Percentiles rank a stretch among this genome's conserved stretches.
Evolutionary conservation across 1,284 basidiomycete genomes (phyloP).

Genomic region (Inonotus hispidus): DNA sequence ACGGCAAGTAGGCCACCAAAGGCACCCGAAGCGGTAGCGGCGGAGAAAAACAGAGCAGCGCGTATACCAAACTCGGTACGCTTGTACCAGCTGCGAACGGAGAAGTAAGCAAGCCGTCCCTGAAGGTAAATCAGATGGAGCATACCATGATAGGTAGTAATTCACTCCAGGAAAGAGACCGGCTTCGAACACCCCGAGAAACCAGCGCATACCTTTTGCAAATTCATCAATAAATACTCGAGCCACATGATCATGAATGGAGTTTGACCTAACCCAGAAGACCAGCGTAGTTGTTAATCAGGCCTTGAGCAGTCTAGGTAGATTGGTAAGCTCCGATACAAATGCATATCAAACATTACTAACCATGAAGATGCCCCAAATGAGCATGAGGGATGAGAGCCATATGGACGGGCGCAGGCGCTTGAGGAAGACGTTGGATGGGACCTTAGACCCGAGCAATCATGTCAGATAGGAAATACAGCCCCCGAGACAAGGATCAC

Average conservation of each 20-base stretch:
- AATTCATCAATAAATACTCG: not conserved
- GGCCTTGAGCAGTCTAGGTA: slow-evolving; percentile 57
- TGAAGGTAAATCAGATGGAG: slow-evolving; percentile 6
- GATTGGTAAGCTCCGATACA: not conserved
- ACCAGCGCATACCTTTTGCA: slow-evolving; percentile 53
- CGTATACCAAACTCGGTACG: slow-evolving; percentile 64
- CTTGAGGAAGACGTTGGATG: slow-evolving; percentile 67
- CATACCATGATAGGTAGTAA: slow-evolving; percentile 64
- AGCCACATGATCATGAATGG: not conserved
- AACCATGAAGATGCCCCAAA: slow-evolving; percentile 73
- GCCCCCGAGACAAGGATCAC: not conserved
- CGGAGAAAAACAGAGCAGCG: slow-evolving; percentile 70
- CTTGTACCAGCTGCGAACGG: slow-evolving; percentile 46
- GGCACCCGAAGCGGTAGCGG: slow-evolving; percentile 65
- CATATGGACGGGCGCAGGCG: slow-evolving; percentile 62
- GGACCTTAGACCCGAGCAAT: slow-evolving; percentile 36
- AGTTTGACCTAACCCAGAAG: slow-evolving; percentile 46
- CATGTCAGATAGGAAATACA: too few species aligned
- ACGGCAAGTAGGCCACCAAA: slow-evolving; percentile 67
- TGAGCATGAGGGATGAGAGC: slow-evolving; percentile 58
- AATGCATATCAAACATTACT: slow-evolving; percentile 15
- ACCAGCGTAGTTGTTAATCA: slow-evolving; percentile 58
- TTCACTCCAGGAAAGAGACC: slow-evolving; percentile 64
- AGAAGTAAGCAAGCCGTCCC: not conserved
- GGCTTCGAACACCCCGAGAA: slow-evolving; percentile 67